Evolutionary conservation across 495 filamentous ascomycete species (phyloP), one percentile per base, ranked within the genome.

Genomic region (Articulospora tetracladia): DNA sequence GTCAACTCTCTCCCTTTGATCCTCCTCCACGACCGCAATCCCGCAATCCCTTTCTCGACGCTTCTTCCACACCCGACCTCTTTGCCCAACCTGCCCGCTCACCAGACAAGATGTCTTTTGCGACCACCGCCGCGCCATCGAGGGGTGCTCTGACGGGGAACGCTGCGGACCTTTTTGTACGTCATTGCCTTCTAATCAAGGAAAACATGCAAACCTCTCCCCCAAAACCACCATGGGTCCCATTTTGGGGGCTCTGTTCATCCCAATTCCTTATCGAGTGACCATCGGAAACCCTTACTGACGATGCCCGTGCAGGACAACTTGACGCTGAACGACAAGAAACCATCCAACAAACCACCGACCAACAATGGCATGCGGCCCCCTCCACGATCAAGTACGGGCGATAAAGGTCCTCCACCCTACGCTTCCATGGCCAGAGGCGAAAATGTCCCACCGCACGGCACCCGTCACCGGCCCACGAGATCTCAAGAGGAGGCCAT

Each of bases 31-130:
- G 91, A 68, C 91, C 92, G 57, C 73, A 85, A 46, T 96, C 93
- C 47, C 87, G 87, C 51, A 98, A 98, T 68, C 94, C 94, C 52
- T 98, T 98, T 73, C 79, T 98, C 49, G 91, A 96, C 73, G 81
- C 85, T 58, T 79, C 81, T 50, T 78, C 70, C 65, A 81, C 69
- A 74, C 3, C 2, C 4, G 20, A 50, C 23, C 24, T 50, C 24
- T 50, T 50, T 50, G 24, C 51, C 32, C 19, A 24, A 17, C 27
- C 32, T 11, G 32, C 17, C 11, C 12, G 32, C n/a, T 69, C 77
- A 55, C 65, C 79, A 67, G 70, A 84, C 67, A 72, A 69, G 48
- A 84, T 88, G 79, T 75, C 86, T 58, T 80, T 83, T 55, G 79
- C 80, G 48, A 74, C 77, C 55, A 74, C 70, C 59, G 69, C 77